Conservation (phyloP, 208 protist genomes). For the Acanthamoeba lenticulata region DNA sequence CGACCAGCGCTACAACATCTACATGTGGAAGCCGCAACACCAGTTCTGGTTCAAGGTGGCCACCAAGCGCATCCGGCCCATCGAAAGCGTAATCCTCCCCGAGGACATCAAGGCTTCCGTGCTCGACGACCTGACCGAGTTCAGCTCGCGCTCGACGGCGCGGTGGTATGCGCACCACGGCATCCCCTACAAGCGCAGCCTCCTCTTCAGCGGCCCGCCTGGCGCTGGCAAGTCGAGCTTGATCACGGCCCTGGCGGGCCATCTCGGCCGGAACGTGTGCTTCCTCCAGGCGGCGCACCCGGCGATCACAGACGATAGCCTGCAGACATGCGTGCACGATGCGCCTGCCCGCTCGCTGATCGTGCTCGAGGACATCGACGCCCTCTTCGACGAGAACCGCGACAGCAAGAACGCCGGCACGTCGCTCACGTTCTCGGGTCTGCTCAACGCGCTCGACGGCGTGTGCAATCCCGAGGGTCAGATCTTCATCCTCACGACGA, state of each 20-base stretch:
- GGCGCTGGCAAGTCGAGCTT: conserved; percentile 95
- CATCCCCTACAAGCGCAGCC: conserved; percentile 95
- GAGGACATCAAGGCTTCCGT: neutral
- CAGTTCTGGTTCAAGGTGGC: conserved; percentile 30
- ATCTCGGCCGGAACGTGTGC: conserved; percentile 93
- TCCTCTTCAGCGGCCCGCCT: conserved; percentile 94
- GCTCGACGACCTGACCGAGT: neutral
- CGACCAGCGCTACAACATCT: conserved; percentile 39
- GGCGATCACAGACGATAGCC: conserved; percentile 3
- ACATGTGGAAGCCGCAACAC: conserved; percentile 27
- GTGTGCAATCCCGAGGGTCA: conserved; percentile 93
- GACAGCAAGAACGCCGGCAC: neutral
- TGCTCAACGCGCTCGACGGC: conserved; percentile 96
- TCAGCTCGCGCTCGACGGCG: conserved; percentile 69
- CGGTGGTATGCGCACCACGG: conserved; percentile 93
- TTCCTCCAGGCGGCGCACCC: conserved; percentile 83
- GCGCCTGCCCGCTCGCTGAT: conserved; percentile 90
- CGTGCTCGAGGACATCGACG: conserved; percentile 96
- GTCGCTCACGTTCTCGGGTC: conserved; percentile 92
- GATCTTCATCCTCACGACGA: conserved; percentile 97
- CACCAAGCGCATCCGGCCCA: neutral
- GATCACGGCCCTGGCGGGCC: conserved; percentile 93
- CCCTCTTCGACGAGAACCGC: conserved; percentile 88
- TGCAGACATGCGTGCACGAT: conserved; percentile 81
- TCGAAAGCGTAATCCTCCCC: conserved; percentile 57